phyloP scores from a whole-genome alignment of 2,329 filamentous ascomycete genomes.

The Trichoderma oligosporum region DNA sequence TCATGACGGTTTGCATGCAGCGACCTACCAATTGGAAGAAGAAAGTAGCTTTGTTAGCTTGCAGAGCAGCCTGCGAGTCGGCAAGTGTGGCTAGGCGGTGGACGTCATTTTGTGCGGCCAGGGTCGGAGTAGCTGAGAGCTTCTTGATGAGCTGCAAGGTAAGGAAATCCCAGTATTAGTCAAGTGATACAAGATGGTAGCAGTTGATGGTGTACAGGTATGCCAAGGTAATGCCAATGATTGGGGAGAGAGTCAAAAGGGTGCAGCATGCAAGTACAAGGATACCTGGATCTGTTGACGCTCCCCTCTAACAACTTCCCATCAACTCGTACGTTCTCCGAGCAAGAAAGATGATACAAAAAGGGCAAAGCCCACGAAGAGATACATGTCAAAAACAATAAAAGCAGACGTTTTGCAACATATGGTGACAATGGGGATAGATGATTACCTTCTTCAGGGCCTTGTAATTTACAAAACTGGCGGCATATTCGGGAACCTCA shows the following conservation, averaged over 20 bases:
- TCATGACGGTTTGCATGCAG: slow-evolving; percentile 23
- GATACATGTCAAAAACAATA: not conserved
- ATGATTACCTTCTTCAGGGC: slow-evolving; percentile 84
- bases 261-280: slow-evolving; percentile 17
- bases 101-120: slow-evolving; percentile 69
- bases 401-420: no score
- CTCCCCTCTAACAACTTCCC: slow-evolving; percentile 7
- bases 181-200: slow-evolving; percentile 6
- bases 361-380: not conserved
- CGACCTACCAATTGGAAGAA: slow-evolving; percentile 87
- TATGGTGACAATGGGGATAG: not conserved
- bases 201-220: slow-evolving; percentile 8
- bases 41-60: slow-evolving; percentile 97
- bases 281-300: not conserved
- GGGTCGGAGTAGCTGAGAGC: slow-evolving; percentile 83
- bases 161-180: slow-evolving; percentile 8
- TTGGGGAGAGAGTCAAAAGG: slow-evolving; percentile 9
- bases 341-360: not conserved
- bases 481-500: slow-evolving; percentile 97
- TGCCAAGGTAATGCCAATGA: not conserved
- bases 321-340: not conserved
- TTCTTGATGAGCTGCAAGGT: slow-evolving; percentile 86
- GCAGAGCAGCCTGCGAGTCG: slow-evolving; percentile 83
- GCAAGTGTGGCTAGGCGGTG: slow-evolving; percentile 44
- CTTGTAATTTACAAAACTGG: slow-evolving; percentile 99